Percentiles rank a stretch among this genome's conserved stretches.
Evolutionary conservation across 2,329 filamentous ascomycete species (phyloP).

Genomic region (Phaeomoniella chlamydospora): DNA sequence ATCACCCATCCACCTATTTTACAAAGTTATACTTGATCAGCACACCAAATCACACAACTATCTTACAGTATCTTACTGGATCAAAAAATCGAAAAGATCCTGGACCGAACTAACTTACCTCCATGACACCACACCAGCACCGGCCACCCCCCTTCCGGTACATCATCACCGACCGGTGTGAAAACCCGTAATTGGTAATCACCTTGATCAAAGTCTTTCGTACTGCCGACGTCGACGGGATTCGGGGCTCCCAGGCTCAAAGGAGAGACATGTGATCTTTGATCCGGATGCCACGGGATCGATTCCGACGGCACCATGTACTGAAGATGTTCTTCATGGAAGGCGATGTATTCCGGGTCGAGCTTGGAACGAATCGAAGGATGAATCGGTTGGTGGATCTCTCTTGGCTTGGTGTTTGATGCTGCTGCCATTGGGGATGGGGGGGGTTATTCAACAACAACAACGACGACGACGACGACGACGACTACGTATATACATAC

Average conservation of each 20-base stretch:
- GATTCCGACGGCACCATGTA: constrained; percentile 32
- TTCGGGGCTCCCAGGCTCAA: constrained; percentile 12
- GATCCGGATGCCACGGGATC: constrained; percentile 31
- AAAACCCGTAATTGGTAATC: constrained; percentile 33
- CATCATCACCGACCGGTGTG: constrained; percentile 27
- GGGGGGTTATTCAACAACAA: no score
- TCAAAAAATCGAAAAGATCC: no score
- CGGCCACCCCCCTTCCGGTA: constrained; percentile 37
- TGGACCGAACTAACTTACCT: constrained; percentile 14
- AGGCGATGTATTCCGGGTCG: constrained; percentile 34
- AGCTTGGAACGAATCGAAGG: constrained; percentile 29
- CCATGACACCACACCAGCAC: constrained; percentile 43
- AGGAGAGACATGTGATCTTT: neutral
- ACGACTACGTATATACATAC: no score
- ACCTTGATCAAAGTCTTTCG: constrained; percentile 21
- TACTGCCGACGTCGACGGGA: constrained; percentile 29
- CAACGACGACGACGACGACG: no score
- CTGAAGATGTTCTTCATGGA: constrained; percentile 38
- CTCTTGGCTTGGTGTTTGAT: neutral
- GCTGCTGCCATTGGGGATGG: no score
- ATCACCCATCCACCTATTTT: constrained; percentile 42
- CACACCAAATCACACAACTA: no score
- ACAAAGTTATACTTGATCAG: no score
- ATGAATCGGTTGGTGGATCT: constrained; percentile 23
- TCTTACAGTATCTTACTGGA: no score